Evolutionary conservation across 73 alveolate genomes (phyloP), one percentile per base, ranked within the genome.

Genomic region (Tetrahymena malaccensis): DNA sequence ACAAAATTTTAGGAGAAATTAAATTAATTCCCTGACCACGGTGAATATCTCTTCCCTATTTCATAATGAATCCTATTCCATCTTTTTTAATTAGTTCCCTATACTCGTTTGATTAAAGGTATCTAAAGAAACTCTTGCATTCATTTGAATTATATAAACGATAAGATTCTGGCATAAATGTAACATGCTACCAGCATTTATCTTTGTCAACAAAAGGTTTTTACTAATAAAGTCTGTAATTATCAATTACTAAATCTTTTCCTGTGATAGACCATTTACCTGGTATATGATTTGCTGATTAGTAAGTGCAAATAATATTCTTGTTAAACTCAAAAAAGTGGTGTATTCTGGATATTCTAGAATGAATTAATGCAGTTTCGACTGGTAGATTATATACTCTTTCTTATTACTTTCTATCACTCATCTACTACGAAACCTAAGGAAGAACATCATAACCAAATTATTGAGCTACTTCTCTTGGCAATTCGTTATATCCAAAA

Each of bases 21-120:
- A 95, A 55, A 25, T 37, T 55, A 27, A 95, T 95, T 50, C 97
- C 97, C 21, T 94, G 19, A 10, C 97, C 97, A 85, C 97, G 93
- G 43, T 95, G 97, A 95, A 95, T 94, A 37, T 95, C 97, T 55
- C 93, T 55, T 25, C 97, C 97, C 16, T 50, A 34, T n/a, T 95
- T 95, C 13, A 93, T 95, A 10, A 95, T 95, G 85, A 95, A 95
- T 43, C 84, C 93, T 44, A 94, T 93, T 3, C 97, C 97, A 4
- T 95, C 95, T 34, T 40, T 89, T 35, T 34, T 40, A 13, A 85
- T 40, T n/a, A 89, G 1, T 9, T 55, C 94, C 55, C 43, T 89
- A 37, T 95, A 95, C 43, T 95, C 95, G 1, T 31, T 40, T 34
- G 97, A 95, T 22, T 95, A 40, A 19, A 95, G 35, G 43, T 34